Conservation (phyloP, 345 rosid species). For the Toxicodendron radicans region DNA sequence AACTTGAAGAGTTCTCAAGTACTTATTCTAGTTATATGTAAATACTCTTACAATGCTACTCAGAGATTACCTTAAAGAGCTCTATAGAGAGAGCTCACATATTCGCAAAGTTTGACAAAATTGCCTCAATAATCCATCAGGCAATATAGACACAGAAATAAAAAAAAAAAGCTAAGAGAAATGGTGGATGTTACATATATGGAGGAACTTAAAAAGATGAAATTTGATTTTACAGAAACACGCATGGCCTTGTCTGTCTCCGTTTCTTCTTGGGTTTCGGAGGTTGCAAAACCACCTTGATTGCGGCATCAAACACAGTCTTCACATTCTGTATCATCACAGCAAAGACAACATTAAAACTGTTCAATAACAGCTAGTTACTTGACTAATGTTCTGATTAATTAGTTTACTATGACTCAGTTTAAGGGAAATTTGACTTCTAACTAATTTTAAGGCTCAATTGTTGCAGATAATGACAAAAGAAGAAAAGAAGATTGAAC, state of each 20-base stretch:
- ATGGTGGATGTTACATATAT: background rate
- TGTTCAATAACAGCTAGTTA: too few relatives aligned
- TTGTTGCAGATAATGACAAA: too few relatives aligned
- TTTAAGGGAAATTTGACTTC: background rate
- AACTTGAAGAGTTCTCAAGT: background rate
- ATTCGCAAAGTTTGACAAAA: background rate
- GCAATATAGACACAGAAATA: background rate
- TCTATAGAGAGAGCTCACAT: conserved; percentile 1
- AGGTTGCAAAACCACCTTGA: conserved; percentile 58
- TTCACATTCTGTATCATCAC: conserved; percentile 42
- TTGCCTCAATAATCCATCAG: conserved; percentile 12
- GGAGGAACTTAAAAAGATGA: background rate
- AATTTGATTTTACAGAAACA: conserved; percentile 31
- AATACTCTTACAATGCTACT: background rate
- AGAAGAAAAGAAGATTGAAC: too few relatives aligned
- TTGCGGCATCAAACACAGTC: conserved; percentile 52
- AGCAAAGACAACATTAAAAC: background rate
- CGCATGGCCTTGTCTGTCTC: conserved; percentile 32
- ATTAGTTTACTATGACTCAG: background rate
- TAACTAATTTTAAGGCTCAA: background rate
- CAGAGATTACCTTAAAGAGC: background rate
- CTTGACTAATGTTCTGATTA: too few relatives aligned
- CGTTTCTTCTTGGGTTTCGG: conserved; percentile 46
- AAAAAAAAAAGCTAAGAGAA: background rate
- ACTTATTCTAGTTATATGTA: background rate